phyloP scores from a whole-genome alignment of 192 early-diverging fungal species.

The Anaeromyces robustus region DNA sequence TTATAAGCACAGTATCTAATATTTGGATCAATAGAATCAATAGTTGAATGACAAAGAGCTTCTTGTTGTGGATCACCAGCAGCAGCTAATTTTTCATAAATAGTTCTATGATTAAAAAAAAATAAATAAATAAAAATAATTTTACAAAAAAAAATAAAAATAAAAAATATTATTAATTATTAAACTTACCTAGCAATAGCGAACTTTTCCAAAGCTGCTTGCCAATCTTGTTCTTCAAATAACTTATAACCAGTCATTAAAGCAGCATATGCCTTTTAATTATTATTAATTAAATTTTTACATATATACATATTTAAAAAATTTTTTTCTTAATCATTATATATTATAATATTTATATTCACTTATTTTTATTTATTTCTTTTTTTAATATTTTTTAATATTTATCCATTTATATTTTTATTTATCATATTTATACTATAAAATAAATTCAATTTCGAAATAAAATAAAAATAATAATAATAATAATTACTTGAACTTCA shows the following conservation, averaged over 20 bases:
- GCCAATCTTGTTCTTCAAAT: conserved; percentile 56
- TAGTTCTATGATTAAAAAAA: conserved; percentile 18
- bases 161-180: no score
- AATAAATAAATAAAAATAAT: background rate
- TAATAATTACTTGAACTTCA: conserved; percentile 29
- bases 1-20: conserved; percentile 67
- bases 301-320: no score
- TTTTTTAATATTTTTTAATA: no score
- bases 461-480: background rate
- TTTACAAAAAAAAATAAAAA: no score
- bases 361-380: no score
- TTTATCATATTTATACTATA: no score
- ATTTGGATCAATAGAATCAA: conserved; percentile 64
- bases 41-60: conserved; percentile 39
- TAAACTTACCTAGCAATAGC: conserved; percentile 37
- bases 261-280: conserved; percentile 42
- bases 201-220: conserved; percentile 41
- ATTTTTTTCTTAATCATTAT: no score
- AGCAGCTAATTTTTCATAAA: conserved; percentile 46
- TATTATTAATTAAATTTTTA: background rate
- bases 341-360: no score
- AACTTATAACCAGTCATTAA: conserved; percentile 45
- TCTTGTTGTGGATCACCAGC: conserved; percentile 39
- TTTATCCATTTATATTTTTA: no score
- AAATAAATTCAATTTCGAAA: no score